Conservation (phyloP, 345 rosid species). For the Eucalyptus rudis region DNA sequence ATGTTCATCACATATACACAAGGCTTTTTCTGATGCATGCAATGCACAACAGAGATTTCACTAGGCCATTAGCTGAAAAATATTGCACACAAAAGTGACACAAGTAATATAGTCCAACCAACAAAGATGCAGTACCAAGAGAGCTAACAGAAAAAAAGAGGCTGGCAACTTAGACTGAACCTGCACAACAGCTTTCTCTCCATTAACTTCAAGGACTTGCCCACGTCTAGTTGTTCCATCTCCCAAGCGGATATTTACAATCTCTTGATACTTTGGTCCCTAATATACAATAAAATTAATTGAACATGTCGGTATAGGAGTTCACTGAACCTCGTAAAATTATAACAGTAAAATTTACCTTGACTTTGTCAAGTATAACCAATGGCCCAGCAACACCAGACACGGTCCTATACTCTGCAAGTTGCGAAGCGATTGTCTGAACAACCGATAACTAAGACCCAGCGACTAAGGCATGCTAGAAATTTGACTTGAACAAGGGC, state of each 20-base stretch:
- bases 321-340: not conserved
- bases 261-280: conserved; percentile 98
- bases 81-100: not conserved
- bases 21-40: not conserved
- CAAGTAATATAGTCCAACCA: not conserved
- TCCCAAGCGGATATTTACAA: conserved; percentile 86
- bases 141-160: not conserved
- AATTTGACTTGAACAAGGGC: not conserved
- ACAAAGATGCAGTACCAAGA: not conserved
- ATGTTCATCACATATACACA: not conserved
- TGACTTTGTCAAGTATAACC: conserved; percentile 86
- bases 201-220: conserved; percentile 94
- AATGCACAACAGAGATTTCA: not conserved
- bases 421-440: not conserved
- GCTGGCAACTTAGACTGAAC: conserved; percentile 8
- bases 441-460: not conserved
- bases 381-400: conserved; percentile 99
- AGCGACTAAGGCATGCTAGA: not conserved
- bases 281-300: not conserved
- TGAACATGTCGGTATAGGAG: not conserved
- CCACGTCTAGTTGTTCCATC: conserved; percentile 92
- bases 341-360: conserved; percentile 22
- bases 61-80: not conserved
- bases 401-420: conserved; percentile 85
- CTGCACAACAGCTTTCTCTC: conserved; percentile 98